phyloP scores from a whole-genome alignment of 2,329 filamentous ascomycete genomes.

The Apiospora saccharicola region DNA sequence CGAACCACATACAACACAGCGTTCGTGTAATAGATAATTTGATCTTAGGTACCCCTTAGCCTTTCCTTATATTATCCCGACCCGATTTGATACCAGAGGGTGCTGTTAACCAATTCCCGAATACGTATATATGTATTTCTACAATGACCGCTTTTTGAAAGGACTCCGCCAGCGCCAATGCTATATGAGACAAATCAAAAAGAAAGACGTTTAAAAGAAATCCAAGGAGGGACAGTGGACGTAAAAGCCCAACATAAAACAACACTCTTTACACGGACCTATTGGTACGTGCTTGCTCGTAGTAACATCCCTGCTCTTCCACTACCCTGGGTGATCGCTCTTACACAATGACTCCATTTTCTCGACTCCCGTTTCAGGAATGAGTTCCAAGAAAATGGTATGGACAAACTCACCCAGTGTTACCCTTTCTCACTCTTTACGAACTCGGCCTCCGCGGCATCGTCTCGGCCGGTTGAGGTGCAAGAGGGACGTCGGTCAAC shows the following conservation, averaged over 20 bases:
- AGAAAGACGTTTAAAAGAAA: neutral
- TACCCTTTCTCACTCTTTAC: neutral
- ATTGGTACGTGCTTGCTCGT: neutral
- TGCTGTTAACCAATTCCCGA: neutral
- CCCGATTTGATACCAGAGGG: neutral
- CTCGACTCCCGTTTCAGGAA: constrained; percentile 13
- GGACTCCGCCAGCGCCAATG: constrained; percentile 18
- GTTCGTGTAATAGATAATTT: neutral
- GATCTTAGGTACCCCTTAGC: neutral
- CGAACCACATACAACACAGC: no score
- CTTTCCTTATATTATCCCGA: neutral
- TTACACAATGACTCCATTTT: neutral
- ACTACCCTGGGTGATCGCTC: neutral
- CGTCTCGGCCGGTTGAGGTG: constrained; percentile 53
- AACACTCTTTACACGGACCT: neutral
- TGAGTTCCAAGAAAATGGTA: neutral
- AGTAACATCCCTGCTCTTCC: neutral
- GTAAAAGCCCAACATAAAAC: neutral
- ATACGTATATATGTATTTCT: constrained; percentile 8
- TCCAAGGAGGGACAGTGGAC: neutral
- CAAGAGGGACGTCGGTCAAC: constrained; percentile 45
- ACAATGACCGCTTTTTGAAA: neutral
- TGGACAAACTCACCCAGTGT: neutral
- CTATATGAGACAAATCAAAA: neutral
- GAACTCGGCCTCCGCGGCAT: constrained; percentile 16